Evolutionary conservation across 331 rosid species (phyloP).

Genomic region (Cucumis variabilis): DNA sequence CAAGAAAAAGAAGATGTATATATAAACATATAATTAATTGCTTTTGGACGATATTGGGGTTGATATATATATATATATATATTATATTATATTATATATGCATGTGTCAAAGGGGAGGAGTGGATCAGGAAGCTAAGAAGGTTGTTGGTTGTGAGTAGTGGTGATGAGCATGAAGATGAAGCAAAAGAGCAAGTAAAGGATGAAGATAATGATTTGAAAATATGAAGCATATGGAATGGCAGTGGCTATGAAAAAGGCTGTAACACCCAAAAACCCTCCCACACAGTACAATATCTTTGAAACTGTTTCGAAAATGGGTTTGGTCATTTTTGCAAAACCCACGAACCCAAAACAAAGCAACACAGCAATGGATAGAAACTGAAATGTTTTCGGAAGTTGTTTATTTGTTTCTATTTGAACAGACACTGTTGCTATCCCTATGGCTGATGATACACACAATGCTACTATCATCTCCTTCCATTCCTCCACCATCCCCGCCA

Average conservation of each 20-base stretch:
- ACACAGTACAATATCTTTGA: not conserved
- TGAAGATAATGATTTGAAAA: not conserved
- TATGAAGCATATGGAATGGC: not conserved
- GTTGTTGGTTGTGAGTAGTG: not conserved
- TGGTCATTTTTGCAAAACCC: constrained; percentile 1
- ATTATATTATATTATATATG: no score
- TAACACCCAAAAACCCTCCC: not conserved
- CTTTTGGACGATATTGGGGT: not conserved
- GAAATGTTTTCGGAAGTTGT: not conserved
- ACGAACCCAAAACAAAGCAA: not conserved
- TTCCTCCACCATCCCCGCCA: not conserved
- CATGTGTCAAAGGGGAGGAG: not conserved
- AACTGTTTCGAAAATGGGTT: not conserved
- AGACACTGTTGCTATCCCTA: constrained; percentile 4
- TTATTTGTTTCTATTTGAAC: not conserved
- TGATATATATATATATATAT: not conserved
- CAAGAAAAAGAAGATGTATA: no score
- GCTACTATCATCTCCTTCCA: constrained; percentile 5
- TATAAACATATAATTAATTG: no score
- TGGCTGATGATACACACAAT: not conserved
- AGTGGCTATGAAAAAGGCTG: constrained; percentile 14
- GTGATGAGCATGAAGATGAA: not conserved
- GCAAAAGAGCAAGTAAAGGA: not conserved
- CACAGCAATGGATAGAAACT: not conserved
- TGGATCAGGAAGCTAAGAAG: not conserved